phyloP scores from a whole-genome alignment of 2,329 filamentous ascomycete genomes.

The Daldinia sp. region DNA sequence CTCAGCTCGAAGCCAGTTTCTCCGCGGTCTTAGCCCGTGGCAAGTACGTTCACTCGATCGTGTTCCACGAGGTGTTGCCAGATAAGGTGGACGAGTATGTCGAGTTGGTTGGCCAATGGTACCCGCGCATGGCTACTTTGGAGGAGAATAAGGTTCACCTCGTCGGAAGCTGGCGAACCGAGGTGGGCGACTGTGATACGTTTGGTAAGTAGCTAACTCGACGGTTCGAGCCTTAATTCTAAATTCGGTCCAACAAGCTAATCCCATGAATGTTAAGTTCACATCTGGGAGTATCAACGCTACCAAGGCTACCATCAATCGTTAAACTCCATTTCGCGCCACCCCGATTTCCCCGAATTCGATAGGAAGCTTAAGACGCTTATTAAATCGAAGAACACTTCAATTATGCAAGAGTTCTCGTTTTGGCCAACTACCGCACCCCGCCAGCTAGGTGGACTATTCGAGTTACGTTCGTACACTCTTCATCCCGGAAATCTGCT shows the following conservation, averaged over 20 bases:
- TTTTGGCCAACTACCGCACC: conserved; percentile 98
- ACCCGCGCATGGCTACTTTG: conserved; percentile 85
- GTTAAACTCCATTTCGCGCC: conserved; percentile 82
- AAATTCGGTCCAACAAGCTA: conserved; percentile 15
- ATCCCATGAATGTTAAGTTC: conserved; percentile 69
- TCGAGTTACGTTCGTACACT: conserved; percentile 96
- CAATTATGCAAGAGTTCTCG: conserved; percentile 99
- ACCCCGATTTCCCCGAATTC: conserved; percentile 86
- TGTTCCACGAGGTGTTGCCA: conserved; percentile 94
- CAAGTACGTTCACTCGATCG: conserved; percentile 98
- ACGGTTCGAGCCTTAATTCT: neutral
- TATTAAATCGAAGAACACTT: conserved; percentile 85
- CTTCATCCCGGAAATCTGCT: conserved; percentile 94
- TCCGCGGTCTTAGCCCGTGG: conserved; percentile 93
- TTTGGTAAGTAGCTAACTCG: conserved; percentile 63
- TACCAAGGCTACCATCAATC: conserved; percentile 97
- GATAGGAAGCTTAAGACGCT: conserved; percentile 86
- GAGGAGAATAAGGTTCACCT: conserved; percentile 94
- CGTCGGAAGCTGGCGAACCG: conserved; percentile 97
- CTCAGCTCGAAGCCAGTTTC: conserved; percentile 95
- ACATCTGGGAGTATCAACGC: conserved; percentile 99
- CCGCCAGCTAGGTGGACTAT: conserved; percentile 88
- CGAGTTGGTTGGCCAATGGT: conserved; percentile 89
- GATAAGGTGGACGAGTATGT: conserved; percentile 97
- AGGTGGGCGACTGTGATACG: conserved; percentile 96